Percentiles rank a stretch among this genome's conserved stretches.
phyloP scores from a whole-genome alignment of 805 yeast genomes.

The Yamadazyma phyllophila region DNA sequence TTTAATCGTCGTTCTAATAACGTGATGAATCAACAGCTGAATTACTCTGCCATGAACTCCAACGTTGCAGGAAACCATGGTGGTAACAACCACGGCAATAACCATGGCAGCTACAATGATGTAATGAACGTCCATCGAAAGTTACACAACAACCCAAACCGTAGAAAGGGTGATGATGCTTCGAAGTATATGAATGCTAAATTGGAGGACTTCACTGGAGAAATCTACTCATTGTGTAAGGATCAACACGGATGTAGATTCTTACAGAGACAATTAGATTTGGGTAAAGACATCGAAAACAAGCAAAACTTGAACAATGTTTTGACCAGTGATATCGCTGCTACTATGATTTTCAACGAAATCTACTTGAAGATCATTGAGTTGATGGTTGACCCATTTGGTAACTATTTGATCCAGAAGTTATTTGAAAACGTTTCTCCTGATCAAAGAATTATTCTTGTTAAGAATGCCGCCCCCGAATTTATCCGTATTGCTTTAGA shows the following conservation, averaged over 20 bases:
- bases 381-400: constrained; percentile 93
- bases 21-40: constrained; percentile 2
- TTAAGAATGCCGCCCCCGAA: constrained; percentile 68
- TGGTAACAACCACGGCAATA: background rate
- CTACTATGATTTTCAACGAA: constrained; percentile 77
- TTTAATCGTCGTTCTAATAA: constrained; percentile 10
- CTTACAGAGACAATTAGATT: constrained; percentile 81
- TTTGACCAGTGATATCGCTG: constrained; percentile 45
- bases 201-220: constrained; percentile 66
- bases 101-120: constrained; percentile 13
- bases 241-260: constrained; percentile 97
- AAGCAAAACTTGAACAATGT: constrained; percentile 8
- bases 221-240: constrained; percentile 77
- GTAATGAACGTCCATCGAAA: constrained; percentile 45
- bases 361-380: constrained; percentile 75
- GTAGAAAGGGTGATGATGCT: constrained; percentile 62
- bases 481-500: constrained; percentile 81
- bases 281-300: constrained; percentile 39
- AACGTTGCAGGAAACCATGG: constrained; percentile 2
- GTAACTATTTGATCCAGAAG: constrained; percentile 93
- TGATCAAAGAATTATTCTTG: constrained; percentile 67
- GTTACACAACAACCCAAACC: constrained; percentile 26
- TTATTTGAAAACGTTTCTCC: constrained; percentile 71
- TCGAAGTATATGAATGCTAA: constrained; percentile 65
- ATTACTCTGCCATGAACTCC: background rate